These are phyloP conservation scores for Plasmodium billcollinsi DNA, from an alignment of 169 alveolate species.

Conservation along the genomic window DNA sequence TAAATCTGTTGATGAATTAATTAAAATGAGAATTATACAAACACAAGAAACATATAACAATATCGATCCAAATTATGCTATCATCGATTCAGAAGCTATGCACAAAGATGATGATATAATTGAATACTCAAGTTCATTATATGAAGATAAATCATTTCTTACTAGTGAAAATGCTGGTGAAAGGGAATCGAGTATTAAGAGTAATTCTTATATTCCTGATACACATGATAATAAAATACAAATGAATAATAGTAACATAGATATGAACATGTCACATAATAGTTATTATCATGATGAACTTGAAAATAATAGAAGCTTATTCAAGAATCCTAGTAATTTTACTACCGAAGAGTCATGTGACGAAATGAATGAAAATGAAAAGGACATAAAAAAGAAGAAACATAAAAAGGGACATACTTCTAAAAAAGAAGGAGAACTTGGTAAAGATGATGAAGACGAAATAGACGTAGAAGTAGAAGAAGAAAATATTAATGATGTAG, in stretches of 20 bases:
- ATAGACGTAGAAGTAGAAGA: not conserved
- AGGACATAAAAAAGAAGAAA: no score
- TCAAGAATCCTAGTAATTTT: no score
- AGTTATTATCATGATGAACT: no score
- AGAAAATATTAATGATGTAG: not conserved
- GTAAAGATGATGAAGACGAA: constrained; percentile 9
- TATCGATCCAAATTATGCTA: constrained; percentile 24
- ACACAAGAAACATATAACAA: constrained; percentile 34
- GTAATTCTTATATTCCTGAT: no score
- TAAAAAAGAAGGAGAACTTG: not conserved
- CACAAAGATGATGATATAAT: constrained; percentile 20
- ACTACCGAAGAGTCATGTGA: no score
- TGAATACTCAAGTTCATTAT: constrained; percentile 8
- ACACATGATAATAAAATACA: no score
- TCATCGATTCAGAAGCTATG: constrained; percentile 11
- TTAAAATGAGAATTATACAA: constrained; percentile 68
- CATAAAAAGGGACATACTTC: no score
- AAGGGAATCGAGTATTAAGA: no score
- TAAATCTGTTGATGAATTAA: constrained; percentile 69
- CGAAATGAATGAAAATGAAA: no score
- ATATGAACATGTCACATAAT: no score
- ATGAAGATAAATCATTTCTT: not conserved
- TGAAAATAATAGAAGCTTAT: no score
- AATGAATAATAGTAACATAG: no score
- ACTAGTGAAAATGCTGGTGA: not conserved